Percentiles rank a stretch among this genome's conserved stretches.
These are phyloP conservation scores for Andrographis paniculata DNA, from an alignment of 305 asterid genomes.

Conservation along the genomic window DNA sequence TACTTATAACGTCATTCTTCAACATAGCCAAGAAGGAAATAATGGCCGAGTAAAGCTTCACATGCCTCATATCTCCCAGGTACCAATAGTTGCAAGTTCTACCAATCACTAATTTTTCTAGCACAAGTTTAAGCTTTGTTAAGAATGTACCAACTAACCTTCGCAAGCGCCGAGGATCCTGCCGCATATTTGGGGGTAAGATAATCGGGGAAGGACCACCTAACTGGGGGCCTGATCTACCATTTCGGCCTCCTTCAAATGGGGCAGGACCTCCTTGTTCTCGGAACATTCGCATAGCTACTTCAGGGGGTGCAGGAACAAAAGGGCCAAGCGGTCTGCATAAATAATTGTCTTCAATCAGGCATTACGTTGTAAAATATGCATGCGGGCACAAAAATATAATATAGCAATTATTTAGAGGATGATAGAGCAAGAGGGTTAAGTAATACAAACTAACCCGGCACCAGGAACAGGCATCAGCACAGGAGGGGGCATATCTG, in stretches of 20 bases:
- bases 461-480: constrained; percentile 99
- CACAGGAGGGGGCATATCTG: constrained; percentile 85
- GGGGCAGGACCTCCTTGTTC: constrained; percentile 93
- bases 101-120: no score
- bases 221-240: constrained; percentile 60
- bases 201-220: constrained; percentile 70
- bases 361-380: background rate
- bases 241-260: constrained; percentile 80
- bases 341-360: constrained; percentile 17
- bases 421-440: background rate
- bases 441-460: constrained; percentile 44
- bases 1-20: no score
- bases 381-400: background rate
- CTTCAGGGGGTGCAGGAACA: constrained; percentile 99
- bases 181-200: constrained; percentile 69
- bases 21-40: no score
- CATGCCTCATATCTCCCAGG: no score
- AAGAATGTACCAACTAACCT: constrained; percentile 40
- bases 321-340: constrained; percentile 96
- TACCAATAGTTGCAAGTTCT: no score
- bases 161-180: constrained; percentile 94
- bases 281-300: constrained; percentile 94
- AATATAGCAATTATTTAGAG: background rate
- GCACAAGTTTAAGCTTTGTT: background rate
- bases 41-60: no score